Conservation (phyloP, 2,329 filamentous ascomycete genomes). For the Tetracladium maxilliforme region DNA sequence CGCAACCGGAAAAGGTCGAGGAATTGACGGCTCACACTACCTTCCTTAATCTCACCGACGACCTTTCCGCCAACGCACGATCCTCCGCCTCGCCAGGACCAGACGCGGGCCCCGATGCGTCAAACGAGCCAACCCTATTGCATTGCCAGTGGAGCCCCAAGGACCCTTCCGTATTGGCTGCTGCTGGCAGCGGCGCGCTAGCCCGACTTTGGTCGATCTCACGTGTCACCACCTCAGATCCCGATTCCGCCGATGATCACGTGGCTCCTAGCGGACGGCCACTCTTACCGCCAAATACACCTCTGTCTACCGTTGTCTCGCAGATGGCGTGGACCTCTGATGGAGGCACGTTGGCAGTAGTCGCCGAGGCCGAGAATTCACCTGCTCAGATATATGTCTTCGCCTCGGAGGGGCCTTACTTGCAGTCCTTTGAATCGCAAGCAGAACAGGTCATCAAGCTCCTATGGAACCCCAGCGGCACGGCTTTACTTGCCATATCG, state of each 20-base stretch:
- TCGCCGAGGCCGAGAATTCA: constrained; percentile 37
- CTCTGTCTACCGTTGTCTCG: constrained; percentile 32
- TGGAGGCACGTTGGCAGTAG: constrained; percentile 39
- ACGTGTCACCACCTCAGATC: constrained; percentile 28
- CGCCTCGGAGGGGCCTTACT: constrained; percentile 32
- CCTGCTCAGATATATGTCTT: constrained; percentile 37
- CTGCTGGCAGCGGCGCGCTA: constrained; percentile 56
- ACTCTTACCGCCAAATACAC: constrained; percentile 26
- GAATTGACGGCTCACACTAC: constrained; percentile 44
- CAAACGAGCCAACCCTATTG: constrained; percentile 44
- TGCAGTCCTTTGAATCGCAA: constrained; percentile 38
- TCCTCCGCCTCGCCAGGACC: constrained; percentile 19
- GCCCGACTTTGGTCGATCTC: constrained; percentile 53
- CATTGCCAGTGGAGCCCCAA: constrained; percentile 56
- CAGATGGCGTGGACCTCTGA: constrained; percentile 42
- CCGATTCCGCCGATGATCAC: constrained; percentile 22
- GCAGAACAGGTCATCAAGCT: constrained; percentile 49
- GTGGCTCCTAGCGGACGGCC: no score
- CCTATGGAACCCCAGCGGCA: constrained; percentile 41
- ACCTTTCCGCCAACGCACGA: constrained; percentile 17
- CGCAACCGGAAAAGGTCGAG: constrained; percentile 48
- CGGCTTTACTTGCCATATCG: constrained; percentile 39
- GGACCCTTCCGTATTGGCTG: constrained; percentile 50
- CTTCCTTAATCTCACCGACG: constrained; percentile 39
- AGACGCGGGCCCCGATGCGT: constrained; percentile 19